These are phyloP conservation scores for Primulina tabacum DNA, from an alignment of 257 asterid species.

Conservation along the genomic window DNA sequence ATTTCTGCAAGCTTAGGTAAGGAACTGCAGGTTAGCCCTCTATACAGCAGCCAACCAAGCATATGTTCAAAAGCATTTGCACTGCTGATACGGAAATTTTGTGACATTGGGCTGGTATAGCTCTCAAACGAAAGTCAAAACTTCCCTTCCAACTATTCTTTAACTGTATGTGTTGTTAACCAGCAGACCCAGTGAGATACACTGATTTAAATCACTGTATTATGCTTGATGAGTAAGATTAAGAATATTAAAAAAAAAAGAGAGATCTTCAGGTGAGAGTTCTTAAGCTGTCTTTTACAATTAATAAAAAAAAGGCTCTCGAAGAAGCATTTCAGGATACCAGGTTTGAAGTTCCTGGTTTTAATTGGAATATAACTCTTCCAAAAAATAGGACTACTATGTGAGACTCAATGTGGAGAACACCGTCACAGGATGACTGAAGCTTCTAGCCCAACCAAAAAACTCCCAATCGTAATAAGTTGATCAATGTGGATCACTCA, in stretches of 20 bases:
- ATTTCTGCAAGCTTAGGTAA: slow-evolving; percentile 5
- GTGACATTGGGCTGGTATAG: neutral
- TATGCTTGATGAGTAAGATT: neutral
- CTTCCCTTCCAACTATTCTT: neutral
- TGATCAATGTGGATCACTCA: neutral
- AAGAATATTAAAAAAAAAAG: neutral
- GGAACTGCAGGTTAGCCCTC: neutral
- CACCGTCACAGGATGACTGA: neutral
- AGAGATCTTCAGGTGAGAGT: neutral
- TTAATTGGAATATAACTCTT: neutral
- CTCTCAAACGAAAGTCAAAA: neutral
- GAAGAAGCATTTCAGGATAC: neutral
- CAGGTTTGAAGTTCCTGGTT: neutral
- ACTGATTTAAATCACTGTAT: neutral
- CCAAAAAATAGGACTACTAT: neutral
- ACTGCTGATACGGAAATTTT: neutral
- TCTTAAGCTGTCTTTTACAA: neutral
- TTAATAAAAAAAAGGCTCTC: neutral
- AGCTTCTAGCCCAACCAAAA: neutral
- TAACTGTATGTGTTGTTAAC: too few relatives aligned
- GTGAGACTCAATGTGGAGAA: neutral
- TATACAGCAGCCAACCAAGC: neutral
- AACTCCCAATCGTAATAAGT: neutral
- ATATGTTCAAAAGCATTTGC: neutral
- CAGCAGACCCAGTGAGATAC: neutral